Percentiles rank a stretch among this genome's conserved stretches.
phyloP scores from a whole-genome alignment of 306 rosid species.

The Oemleria cerasiformis region DNA sequence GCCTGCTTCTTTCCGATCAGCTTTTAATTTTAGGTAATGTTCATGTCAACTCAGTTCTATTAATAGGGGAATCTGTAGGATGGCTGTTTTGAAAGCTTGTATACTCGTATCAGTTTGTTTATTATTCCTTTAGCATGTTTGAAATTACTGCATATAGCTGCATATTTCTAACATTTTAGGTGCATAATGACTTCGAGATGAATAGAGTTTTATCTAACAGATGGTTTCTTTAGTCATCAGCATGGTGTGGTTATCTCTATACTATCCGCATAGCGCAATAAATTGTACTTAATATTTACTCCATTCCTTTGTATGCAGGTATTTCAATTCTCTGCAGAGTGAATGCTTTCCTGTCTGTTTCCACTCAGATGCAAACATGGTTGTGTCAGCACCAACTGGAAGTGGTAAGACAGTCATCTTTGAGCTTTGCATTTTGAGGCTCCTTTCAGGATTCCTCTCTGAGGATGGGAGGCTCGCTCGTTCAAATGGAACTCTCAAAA shows the following conservation, averaged over 20 bases:
- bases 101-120: not conserved
- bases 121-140: not conserved
- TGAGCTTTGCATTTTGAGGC: slow-evolving; percentile 93
- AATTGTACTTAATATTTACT: not conserved
- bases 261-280: not conserved
- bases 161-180: not conserved
- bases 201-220: not conserved
- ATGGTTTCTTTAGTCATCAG: not conserved
- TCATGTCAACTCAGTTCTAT: slow-evolving; percentile 1
- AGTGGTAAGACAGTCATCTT: slow-evolving; percentile 96
- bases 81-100: slow-evolving; percentile 11
- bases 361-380: slow-evolving; percentile 86
- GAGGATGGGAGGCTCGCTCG: slow-evolving; percentile 58
- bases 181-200: not conserved
- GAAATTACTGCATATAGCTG: not conserved
- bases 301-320: slow-evolving; percentile 41
- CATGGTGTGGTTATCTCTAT: not conserved
- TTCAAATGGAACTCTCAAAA: slow-evolving; percentile 80
- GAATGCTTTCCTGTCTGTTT: slow-evolving; percentile 90
- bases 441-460: slow-evolving; percentile 71
- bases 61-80: slow-evolving; percentile 14
- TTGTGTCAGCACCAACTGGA: slow-evolving; percentile 95
- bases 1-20: slow-evolving; percentile 66
- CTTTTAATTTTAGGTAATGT: slow-evolving; percentile 80
- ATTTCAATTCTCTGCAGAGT: slow-evolving; percentile 94